Evolutionary conservation across 2,329 filamentous ascomycete species (phyloP), one percentile per base, ranked within the genome.

Genomic region (Aspergillus cejpii): DNA sequence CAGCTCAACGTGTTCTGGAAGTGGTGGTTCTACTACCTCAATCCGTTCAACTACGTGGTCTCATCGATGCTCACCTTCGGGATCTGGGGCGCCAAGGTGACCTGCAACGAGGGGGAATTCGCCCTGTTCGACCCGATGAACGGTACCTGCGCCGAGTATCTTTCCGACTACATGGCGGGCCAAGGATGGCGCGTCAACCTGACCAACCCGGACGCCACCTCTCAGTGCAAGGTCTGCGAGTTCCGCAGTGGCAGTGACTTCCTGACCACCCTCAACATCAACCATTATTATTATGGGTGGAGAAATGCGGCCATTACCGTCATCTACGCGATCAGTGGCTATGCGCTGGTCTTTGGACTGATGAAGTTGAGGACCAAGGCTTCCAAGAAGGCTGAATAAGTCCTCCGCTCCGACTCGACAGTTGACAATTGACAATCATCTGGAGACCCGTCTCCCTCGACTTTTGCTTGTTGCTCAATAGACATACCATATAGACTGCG

Each of bases 1-100:
- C 68, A 76, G 53, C 69, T 88, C 8, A 76, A 77, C 2, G 75
- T 75, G 6, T 86, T 87, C 68, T 90, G 82, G 81, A 68, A 72
- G 21, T 84, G 83, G 65, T 86, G 81, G 78, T 58, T 72, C 4
- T 81, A 81, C 64, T 80, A 70, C 41, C 57, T 80, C 12, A 77
- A 81, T 53, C 79, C 78, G 0, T 81, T 80, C 68, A 80, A 76
- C 64, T 82, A 81, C 47, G 65, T 82, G 3, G 77, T 81, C 63
- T 74, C 76, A 3, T 69, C 69, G 23, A 70, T 83, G 64, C 62
- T 81, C 5, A 68, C 71, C 0, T 80, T 81, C 41, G 66, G 63
- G 12, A 47, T 76, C 5, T 80, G 70, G 69, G 74, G 68, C 24
- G 54, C 61, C 0, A 56, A 71, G 0, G 67, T 82, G 19, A 56